Base-by-base conservation (phyloP, 139 green algal species). In the Chlorella vulgaris region DNA sequence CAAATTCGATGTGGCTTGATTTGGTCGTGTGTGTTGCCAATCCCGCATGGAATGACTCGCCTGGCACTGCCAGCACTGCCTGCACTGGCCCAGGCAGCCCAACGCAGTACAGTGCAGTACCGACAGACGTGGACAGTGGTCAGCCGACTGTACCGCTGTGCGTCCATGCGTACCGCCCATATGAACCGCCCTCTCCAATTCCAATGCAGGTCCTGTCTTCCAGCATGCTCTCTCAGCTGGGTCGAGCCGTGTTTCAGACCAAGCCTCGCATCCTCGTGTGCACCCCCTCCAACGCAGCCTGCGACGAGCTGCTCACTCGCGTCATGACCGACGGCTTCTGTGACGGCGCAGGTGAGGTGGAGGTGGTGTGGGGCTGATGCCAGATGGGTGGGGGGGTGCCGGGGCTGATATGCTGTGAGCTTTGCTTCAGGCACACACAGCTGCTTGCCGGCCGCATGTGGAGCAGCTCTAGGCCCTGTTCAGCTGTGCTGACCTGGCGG, bases 231-330 rank as follows among this genome's bases (percentile, higher is more conserved):
- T n/a, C n/a, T n/a, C n/a, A n/a, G n/a, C n/a, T n/a, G n/a, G n/a
- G n/a, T n/a, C n/a, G n/a, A n/a, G n/a, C 22, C n/a, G 18, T 65
- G 6, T 4, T 26, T 8, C 73, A 79, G 47, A 80, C 66, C 51
- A 94, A 91, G 81, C 90, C 92, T 18, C 88, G 93, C 75, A 90
- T 99, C 42, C 88, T 98, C 51, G 92, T 99, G 13, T 98, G 95
- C 77, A 95, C 96, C 28, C 96, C 95, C 51, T 95, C 88, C 62
- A 99, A 99, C 78, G 94, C 95, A 21, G 96, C 96, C 26, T 93
- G 93, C 3, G 96, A 99, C 61, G 96, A 98, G 88, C 86, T 99
- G 69, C 89, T 98, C 55, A 79, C 95, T 47, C 86, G 96, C 4
- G 91, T 99, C 29, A 90, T 98, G 82, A 85, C 89, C 21, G 66